These are phyloP conservation scores for Aspergillus puulaauensis DNA, from an alignment of 2,329 filamentous ascomycete species.

Conservation along the genomic window DNA sequence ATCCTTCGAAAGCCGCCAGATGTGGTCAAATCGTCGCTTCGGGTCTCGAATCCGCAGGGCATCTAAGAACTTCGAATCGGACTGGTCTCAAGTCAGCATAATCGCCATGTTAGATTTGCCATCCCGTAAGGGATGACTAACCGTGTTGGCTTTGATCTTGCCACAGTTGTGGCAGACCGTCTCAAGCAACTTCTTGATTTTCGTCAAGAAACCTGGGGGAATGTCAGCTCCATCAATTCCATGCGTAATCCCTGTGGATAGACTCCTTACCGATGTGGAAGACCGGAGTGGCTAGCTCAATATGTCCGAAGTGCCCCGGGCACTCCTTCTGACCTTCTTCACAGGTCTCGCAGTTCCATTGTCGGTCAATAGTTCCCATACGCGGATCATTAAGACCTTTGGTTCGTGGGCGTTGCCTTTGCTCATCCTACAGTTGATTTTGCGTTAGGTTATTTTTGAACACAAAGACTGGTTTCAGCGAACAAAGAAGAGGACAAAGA, in stretches of 20 bases:
- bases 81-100: slow-evolving; percentile 60
- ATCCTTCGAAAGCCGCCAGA: slow-evolving; percentile 90
- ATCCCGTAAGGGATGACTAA: slow-evolving; percentile 72
- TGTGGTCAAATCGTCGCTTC: slow-evolving; percentile 88
- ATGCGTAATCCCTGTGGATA: not conserved
- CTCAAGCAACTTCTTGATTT: slow-evolving; percentile 99
- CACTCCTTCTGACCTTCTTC: slow-evolving; percentile 94
- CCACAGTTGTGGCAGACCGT: slow-evolving; percentile 99
- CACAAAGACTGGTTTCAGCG: slow-evolving; percentile 1
- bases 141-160: slow-evolving; percentile 95
- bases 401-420: slow-evolving; percentile 83
- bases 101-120: slow-evolving; percentile 54
- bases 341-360: slow-evolving; percentile 94
- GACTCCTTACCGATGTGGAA: slow-evolving; percentile 69
- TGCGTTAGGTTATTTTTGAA: slow-evolving; percentile 16
- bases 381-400: slow-evolving; percentile 93
- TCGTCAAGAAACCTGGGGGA: slow-evolving; percentile 83
- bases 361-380: slow-evolving; percentile 92
- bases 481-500: slow-evolving; percentile 12
- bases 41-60: slow-evolving; percentile 85
- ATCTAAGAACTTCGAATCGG: slow-evolving; percentile 76
- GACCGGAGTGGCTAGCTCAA: slow-evolving; percentile 93
- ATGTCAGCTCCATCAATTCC: slow-evolving; percentile 27
- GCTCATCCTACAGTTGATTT: slow-evolving; percentile 65
- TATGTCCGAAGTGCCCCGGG: slow-evolving; percentile 97